Evolutionary conservation across 108 stramenopile species (phyloP).

Genomic region (Craspedostauros australis): DNA sequence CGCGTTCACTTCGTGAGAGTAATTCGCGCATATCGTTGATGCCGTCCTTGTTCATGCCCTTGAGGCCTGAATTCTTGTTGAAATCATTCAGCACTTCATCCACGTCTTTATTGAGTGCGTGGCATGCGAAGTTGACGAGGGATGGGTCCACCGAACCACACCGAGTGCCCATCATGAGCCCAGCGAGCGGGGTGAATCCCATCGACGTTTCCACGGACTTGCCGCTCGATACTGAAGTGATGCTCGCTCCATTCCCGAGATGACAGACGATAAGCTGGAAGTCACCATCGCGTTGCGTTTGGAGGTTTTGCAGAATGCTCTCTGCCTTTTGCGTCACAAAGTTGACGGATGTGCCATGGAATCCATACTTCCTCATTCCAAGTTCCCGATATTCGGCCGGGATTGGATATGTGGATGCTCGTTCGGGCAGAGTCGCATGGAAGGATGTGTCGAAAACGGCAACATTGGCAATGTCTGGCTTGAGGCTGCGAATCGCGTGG

Average conservation of each 20-base stretch:
- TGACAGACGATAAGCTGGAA: constrained; percentile 35
- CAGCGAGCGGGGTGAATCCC: constrained; percentile 44
- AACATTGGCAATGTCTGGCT: constrained; percentile 32
- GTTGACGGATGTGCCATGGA: constrained; percentile 44
- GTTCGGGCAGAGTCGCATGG: constrained; percentile 33
- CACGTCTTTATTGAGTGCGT: constrained; percentile 11
- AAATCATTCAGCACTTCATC: constrained; percentile 29
- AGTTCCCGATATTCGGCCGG: constrained; percentile 26
- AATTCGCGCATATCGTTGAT: constrained; percentile 31
- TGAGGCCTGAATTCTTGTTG: constrained; percentile 45
- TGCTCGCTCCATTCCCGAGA: constrained; percentile 41
- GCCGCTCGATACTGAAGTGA: constrained; percentile 28
- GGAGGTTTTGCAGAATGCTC: constrained; percentile 10
- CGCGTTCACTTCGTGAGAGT: background rate
- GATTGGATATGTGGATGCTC: constrained; percentile 37
- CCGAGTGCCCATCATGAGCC: constrained; percentile 53
- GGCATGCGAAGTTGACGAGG: constrained; percentile 18
- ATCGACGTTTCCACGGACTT: constrained; percentile 42
- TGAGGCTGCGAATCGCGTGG: background rate
- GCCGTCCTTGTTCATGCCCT: constrained; percentile 18
- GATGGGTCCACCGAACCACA: constrained; percentile 42
- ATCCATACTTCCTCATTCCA: constrained; percentile 43
- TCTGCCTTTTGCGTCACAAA: constrained; percentile 29
- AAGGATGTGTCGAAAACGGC: constrained; percentile 58
- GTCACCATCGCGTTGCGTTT: background rate